These are phyloP conservation scores for Salix brachista DNA, from an alignment of 345 rosid genomes.

Conservation along the genomic window DNA sequence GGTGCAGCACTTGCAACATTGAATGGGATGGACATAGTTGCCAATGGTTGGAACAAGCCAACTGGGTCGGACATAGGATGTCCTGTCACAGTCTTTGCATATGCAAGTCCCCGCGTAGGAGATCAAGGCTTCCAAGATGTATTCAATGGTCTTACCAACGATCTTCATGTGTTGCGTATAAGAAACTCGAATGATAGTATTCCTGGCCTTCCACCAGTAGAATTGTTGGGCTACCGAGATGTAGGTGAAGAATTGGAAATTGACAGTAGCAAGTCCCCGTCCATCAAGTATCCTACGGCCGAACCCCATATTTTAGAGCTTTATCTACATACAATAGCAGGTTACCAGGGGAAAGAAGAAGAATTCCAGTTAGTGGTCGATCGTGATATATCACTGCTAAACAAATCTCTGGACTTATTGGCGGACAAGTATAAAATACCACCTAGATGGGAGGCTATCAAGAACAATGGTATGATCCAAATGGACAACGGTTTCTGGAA, in stretches of 20 bases:
- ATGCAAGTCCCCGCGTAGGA: slow-evolving; percentile 18
- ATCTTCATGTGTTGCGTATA: slow-evolving; percentile 17
- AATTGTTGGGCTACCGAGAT: neutral
- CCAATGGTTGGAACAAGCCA: slow-evolving; percentile 24
- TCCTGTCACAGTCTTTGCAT: slow-evolving; percentile 14
- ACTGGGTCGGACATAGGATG: neutral
- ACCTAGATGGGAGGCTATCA: neutral
- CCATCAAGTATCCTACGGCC: neutral
- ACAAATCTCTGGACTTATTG: neutral
- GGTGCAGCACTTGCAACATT: slow-evolving; percentile 27
- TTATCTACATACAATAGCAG: slow-evolving; percentile 26
- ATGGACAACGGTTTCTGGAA: slow-evolving; percentile 1
- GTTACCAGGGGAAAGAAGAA: slow-evolving; percentile 5
- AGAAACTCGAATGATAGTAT: slow-evolving; percentile 2
- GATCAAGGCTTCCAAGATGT: neutral
- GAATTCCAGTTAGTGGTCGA: slow-evolving; percentile 9
- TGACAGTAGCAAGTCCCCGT: slow-evolving; percentile 8
- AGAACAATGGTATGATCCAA: neutral
- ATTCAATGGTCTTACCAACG: neutral
- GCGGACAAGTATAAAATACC: neutral
- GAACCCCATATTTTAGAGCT: slow-evolving; percentile 12
- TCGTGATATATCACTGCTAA: neutral
- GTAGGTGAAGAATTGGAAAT: slow-evolving; percentile 16
- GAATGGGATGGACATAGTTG: slow-evolving; percentile 14
- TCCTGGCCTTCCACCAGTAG: too few species aligned